Percentiles rank a stretch among this genome's conserved stretches.
These are phyloP conservation scores for Xylariaceae sp. DNA, from an alignment of 2,329 filamentous ascomycete species.

Conservation along the genomic window DNA sequence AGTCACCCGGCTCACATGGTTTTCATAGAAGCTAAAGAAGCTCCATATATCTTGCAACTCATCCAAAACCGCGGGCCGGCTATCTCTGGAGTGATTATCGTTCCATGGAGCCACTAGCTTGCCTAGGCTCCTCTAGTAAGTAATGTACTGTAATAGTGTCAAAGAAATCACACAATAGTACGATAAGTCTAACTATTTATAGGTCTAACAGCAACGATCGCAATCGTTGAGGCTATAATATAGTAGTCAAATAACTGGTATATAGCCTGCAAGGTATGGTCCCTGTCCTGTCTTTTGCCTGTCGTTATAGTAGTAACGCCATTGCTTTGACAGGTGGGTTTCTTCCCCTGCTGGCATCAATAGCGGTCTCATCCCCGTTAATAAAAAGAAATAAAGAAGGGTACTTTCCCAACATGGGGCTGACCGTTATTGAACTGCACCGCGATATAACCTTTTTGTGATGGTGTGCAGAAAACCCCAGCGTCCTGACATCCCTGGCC, in stretches of 20 bases:
- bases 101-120: too few relatives aligned
- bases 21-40: too few relatives aligned
- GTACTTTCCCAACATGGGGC: constrained; percentile 19
- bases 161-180: background rate
- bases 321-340: background rate
- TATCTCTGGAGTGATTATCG: background rate
- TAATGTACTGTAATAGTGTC: too few relatives aligned
- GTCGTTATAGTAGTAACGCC: background rate
- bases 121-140: too few relatives aligned
- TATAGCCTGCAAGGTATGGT: too few relatives aligned
- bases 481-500: constrained; percentile 8
- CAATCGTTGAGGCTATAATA: too few relatives aligned
- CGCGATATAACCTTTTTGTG: background rate
- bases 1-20: too few relatives aligned
- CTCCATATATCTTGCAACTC: background rate
- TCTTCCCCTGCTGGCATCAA: constrained; percentile 6
- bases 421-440: constrained; percentile 20
- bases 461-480: background rate
- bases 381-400: constrained; percentile 1
- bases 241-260: too few relatives aligned
- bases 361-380: background rate
- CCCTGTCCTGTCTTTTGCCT: constrained; percentile 2
- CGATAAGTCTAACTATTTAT: constrained; percentile 1
- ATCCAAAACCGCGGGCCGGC: background rate
- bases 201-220: too few relatives aligned